Evolutionary conservation across 148 eudicot genomes (phyloP).

Genomic region (Vaccinium macrocarpon): DNA sequence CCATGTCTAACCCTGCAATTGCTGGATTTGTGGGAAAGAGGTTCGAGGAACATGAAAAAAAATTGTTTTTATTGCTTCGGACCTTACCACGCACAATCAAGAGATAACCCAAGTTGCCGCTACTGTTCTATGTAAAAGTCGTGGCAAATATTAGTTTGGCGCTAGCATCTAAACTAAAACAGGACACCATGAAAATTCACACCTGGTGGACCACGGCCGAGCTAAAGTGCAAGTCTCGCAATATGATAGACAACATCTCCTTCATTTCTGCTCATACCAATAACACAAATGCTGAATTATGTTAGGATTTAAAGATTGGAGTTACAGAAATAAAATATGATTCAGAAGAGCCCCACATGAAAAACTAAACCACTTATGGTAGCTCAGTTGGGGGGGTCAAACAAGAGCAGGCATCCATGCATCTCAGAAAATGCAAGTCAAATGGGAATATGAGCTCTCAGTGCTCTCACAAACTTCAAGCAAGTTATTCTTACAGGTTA

Average conservation of each 20-base stretch:
- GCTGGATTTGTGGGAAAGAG: not conserved
- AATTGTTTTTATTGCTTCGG: not conserved
- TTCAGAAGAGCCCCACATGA: not conserved
- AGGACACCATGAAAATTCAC: slow-evolving; percentile 14
- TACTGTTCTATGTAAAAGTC: not conserved
- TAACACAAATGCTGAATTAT: slow-evolving; percentile 12
- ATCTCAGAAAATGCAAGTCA: not conserved
- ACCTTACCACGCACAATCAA: not conserved
- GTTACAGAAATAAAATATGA: not conserved
- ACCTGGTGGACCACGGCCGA: slow-evolving; percentile 97
- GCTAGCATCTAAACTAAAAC: not conserved
- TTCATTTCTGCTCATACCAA: slow-evolving; percentile 71
- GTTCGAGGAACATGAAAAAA: not conserved
- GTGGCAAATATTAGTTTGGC: not conserved
- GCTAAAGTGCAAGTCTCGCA: slow-evolving; percentile 73
- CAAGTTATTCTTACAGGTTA: not conserved
- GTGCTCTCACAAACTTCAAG: not conserved
- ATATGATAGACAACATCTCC: slow-evolving; percentile 69
- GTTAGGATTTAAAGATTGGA: not conserved
- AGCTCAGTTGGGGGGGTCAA: not conserved
- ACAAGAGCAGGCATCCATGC: not conserved
- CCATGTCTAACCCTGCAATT: not conserved
- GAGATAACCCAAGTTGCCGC: not conserved
- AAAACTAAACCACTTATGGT: not conserved
- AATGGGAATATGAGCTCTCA: not conserved